Evolutionary conservation across 768 basidiomycete species (phyloP).

Genomic region (Piloderma croceum): DNA sequence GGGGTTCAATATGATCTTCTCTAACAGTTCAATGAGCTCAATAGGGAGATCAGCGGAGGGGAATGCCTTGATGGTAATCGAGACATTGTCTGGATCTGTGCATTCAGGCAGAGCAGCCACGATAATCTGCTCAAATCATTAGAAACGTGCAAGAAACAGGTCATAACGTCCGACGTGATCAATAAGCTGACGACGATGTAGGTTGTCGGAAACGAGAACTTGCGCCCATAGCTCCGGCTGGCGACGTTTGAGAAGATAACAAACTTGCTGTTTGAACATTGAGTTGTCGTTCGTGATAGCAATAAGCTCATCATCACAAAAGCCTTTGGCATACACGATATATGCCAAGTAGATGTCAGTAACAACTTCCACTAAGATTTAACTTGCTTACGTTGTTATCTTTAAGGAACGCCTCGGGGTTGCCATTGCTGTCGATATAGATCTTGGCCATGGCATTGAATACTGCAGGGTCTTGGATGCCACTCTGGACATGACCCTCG

Average conservation of each 20-base stretch:
- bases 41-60: slow-evolving; percentile 93
- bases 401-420: slow-evolving; percentile 96
- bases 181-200: slow-evolving; percentile 88
- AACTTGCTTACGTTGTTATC: slow-evolving; percentile 82
- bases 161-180: slow-evolving; percentile 72
- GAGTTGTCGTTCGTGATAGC: slow-evolving; percentile 97
- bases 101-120: slow-evolving; percentile 95
- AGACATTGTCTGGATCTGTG: slow-evolving; percentile 98
- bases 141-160: slow-evolving; percentile 11
- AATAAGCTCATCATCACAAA: slow-evolving; percentile 97
- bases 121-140: slow-evolving; percentile 55
- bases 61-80: slow-evolving; percentile 97
- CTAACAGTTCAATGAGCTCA: slow-evolving; percentile 92
- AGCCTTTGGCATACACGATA: slow-evolving; percentile 98
- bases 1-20: slow-evolving; percentile 98
- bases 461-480: slow-evolving; percentile 90
- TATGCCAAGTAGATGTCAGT: slow-evolving; percentile 73
- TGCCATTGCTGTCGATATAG: slow-evolving; percentile 97
- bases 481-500: slow-evolving; percentile 87
- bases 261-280: slow-evolving; percentile 99
- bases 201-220: slow-evolving; percentile 83
- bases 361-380: neutral
- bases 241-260: slow-evolving; percentile 95
- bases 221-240: slow-evolving; percentile 95
- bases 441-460: slow-evolving; percentile 99